These are phyloP conservation scores for Fusarium sp. DNA, from an alignment of 2,329 filamentous ascomycete genomes.

Conservation along the genomic window DNA sequence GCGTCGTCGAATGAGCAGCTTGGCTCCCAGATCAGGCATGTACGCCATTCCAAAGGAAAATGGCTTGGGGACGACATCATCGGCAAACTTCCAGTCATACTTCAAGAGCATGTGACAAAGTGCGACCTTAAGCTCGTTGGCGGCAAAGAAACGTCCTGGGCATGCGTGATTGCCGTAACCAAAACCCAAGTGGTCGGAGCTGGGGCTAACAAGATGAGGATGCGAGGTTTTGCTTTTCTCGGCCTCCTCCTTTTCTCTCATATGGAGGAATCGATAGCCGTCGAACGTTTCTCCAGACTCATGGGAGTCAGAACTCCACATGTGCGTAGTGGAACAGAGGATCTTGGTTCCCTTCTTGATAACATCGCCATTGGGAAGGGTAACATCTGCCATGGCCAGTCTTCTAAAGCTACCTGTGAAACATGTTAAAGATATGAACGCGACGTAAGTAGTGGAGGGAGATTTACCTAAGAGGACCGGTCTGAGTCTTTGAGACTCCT, in stretches of 20 bases:
- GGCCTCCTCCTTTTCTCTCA: conserved; percentile 50
- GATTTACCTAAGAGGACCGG: conserved; percentile 52
- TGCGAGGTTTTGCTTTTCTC: conserved; percentile 38
- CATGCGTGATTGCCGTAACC: conserved; percentile 67
- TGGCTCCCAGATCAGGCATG: background rate
- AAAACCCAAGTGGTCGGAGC: conserved; percentile 61
- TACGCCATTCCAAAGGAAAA: background rate
- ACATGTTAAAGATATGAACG: background rate
- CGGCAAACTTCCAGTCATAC: conserved; percentile 54
- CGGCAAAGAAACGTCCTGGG: conserved; percentile 65
- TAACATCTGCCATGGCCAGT: background rate
- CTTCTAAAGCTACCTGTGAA: background rate
- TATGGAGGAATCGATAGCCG: conserved; percentile 58
- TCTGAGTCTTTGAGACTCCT: conserved; percentile 61
- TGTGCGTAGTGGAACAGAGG: background rate
- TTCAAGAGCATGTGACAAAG: conserved; percentile 61
- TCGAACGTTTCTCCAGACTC: conserved; percentile 52
- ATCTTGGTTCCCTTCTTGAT: conserved; percentile 18
- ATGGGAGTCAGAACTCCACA: background rate
- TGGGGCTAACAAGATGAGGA: conserved; percentile 61
- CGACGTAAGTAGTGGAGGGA: accelerated
- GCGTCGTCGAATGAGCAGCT: background rate
- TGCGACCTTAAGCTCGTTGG: conserved; percentile 64
- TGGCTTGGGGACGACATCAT: background rate
- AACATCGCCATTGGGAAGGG: conserved; percentile 19